These are phyloP conservation scores for Pseudogymnoascus sp. DNA, from an alignment of 2,329 filamentous ascomycete genomes.

Conservation along the genomic window DNA sequence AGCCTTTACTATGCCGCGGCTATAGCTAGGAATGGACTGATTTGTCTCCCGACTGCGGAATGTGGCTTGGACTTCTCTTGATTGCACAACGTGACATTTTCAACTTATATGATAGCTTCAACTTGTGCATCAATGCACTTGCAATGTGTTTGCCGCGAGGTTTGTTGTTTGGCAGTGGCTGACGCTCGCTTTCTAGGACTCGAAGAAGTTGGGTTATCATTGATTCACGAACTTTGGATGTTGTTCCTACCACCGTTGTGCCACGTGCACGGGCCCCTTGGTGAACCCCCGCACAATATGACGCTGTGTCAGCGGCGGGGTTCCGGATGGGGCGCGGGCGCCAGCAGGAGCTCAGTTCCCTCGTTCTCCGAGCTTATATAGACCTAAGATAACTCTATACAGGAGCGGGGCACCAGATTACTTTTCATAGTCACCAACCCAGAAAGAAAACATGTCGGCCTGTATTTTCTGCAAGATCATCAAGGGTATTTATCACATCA, in stretches of 20 bases:
- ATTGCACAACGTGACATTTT: not conserved
- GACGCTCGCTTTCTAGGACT: not conserved
- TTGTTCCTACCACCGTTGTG: not conserved
- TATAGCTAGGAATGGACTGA: not conserved
- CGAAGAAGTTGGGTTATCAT: not conserved
- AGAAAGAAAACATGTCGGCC: constrained; percentile 44
- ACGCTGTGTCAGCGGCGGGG: constrained; percentile 6
- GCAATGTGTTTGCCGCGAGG: not conserved
- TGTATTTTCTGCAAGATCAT: constrained; percentile 99
- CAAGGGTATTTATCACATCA: constrained; percentile 54
- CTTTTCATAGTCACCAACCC: constrained; percentile 3
- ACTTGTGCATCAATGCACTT: not conserved
- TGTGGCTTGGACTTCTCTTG: not conserved
- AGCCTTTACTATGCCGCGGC: not conserved
- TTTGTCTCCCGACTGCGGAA: not conserved
- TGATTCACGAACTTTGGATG: not conserved
- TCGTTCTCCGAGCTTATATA: not conserved
- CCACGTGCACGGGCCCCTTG: not conserved
- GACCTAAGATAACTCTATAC: not conserved
- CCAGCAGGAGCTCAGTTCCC: not conserved
- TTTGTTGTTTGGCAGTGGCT: not conserved
- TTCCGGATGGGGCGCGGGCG: not conserved
- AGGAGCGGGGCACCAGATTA: not conserved
- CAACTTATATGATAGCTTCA: not conserved
- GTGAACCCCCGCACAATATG: constrained; percentile 7